These are phyloP conservation scores for Saturnispora diversa DNA, from an alignment of 805 yeast genomes.

Conservation along the genomic window DNA sequence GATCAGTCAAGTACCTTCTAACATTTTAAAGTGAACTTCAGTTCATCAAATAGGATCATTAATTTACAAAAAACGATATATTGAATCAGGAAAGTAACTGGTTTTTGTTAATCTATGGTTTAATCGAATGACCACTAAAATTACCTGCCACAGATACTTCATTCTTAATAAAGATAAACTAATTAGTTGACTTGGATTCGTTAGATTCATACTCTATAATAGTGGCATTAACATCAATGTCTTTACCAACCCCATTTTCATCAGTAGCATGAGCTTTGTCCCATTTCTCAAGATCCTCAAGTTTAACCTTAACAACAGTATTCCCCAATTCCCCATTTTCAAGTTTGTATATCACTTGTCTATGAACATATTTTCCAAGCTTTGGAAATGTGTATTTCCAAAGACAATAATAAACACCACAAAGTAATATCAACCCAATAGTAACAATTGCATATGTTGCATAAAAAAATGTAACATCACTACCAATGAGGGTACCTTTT, in stretches of 20 bases:
- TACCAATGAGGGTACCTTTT: slow-evolving; percentile 32
- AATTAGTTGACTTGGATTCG: too few species aligned
- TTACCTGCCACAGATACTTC: too few species aligned
- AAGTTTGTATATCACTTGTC: slow-evolving; percentile 26
- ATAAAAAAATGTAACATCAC: slow-evolving; percentile 37
- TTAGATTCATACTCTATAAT: too few species aligned
- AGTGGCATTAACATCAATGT: too few species aligned
- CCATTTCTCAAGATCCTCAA: slow-evolving; percentile 29
- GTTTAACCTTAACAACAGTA: slow-evolving; percentile 31
- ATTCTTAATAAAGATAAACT: too few species aligned
- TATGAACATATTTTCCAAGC: slow-evolving; percentile 28
- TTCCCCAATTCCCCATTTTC: slow-evolving; percentile 35
- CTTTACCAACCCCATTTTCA: slow-evolving; percentile 10
- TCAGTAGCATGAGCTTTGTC: slow-evolving; percentile 21
- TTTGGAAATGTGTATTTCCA: slow-evolving; percentile 33
- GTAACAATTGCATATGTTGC: slow-evolving; percentile 34
- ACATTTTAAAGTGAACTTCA: too few species aligned
- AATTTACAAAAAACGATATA: too few species aligned
- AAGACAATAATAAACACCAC: slow-evolving; percentile 30
- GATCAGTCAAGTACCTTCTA: too few species aligned
- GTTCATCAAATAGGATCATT: too few species aligned
- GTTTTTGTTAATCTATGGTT: too few species aligned
- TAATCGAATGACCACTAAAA: too few species aligned
- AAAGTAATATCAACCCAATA: slow-evolving; percentile 29
- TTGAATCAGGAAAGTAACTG: too few species aligned